Conservation (phyloP, 352 stramenopile genomes). For the Pythium myriotylum region DNA sequence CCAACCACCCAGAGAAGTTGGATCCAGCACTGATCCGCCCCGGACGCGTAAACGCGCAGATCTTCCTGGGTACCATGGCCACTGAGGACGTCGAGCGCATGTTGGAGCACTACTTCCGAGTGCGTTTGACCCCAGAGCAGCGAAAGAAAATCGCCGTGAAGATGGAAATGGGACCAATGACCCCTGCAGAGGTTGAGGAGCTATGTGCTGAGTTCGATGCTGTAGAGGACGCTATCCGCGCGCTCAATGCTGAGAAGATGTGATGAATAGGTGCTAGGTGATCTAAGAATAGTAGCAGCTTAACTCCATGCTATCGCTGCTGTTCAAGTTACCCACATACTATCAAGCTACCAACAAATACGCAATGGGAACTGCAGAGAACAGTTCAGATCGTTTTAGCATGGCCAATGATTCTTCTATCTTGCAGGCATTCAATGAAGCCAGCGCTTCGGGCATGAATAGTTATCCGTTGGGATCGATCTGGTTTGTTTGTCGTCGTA, state of each 20-base stretch:
- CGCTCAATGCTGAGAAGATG: neutral
- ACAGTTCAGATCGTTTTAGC: no score
- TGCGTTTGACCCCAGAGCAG: slow-evolving; percentile 33
- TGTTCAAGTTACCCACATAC: no score
- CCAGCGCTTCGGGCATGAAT: no score
- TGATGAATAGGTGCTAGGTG: no score
- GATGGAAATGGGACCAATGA: neutral
- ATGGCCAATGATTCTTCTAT: no score
- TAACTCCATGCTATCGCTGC: no score
- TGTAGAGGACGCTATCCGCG: neutral
- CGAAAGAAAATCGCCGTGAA: slow-evolving; percentile 1
- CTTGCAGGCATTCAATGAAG: no score
- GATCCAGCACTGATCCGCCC: slow-evolving; percentile 89
- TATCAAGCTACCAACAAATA: no score
- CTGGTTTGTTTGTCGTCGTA: no score
- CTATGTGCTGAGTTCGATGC: slow-evolving; percentile 45
- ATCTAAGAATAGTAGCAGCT: no score
- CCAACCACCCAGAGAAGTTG: slow-evolving; percentile 92
- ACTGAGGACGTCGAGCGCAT: slow-evolving; percentile 42
- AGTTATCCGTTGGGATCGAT: no score
- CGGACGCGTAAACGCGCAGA: slow-evolving; percentile 87
- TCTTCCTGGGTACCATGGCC: slow-evolving; percentile 66
- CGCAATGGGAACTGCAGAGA: no score
- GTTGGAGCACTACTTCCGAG: slow-evolving; percentile 66
- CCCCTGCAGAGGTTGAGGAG: slow-evolving; percentile 52